Percentiles rank a stretch among this genome's conserved stretches.
phyloP scores from a whole-genome alignment of 345 rosid genomes.

The Camelina laxa region DNA sequence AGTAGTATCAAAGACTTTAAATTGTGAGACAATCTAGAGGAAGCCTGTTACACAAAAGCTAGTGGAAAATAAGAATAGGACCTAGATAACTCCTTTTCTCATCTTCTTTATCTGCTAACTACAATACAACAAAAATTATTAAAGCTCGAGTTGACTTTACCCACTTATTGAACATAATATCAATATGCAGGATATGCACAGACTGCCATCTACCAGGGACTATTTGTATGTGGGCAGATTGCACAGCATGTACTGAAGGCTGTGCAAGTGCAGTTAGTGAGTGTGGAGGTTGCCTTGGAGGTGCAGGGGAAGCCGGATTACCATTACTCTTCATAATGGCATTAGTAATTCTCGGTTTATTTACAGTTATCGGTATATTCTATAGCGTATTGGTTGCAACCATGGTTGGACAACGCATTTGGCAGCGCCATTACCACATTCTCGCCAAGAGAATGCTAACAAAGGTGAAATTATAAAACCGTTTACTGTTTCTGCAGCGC shows the following conservation, averaged over 20 bases:
- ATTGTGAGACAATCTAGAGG: slow-evolving; percentile 4
- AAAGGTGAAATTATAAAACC: slow-evolving; percentile 55
- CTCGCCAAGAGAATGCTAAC: slow-evolving; percentile 98
- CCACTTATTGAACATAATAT: not conserved
- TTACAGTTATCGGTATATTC: slow-evolving; percentile 93
- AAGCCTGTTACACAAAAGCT: slow-evolving; percentile 9
- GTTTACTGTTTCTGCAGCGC: not conserved
- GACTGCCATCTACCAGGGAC: slow-evolving; percentile 99
- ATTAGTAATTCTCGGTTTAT: slow-evolving; percentile 81
- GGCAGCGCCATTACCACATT: slow-evolving; percentile 99
- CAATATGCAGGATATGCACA: slow-evolving; percentile 79
- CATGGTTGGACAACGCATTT: slow-evolving; percentile 98
- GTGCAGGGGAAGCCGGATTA: slow-evolving; percentile 98
- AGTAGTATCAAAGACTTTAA: not conserved
- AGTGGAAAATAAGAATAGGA: not conserved
- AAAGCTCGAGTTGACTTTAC: slow-evolving; percentile 2
- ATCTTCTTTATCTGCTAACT: not conserved
- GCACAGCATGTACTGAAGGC: slow-evolving; percentile 95
- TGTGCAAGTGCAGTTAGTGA: slow-evolving; percentile 94
- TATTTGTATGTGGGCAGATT: slow-evolving; percentile 98
- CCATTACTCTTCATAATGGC: slow-evolving; percentile 87
- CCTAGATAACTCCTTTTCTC: not conserved
- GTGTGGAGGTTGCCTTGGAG: slow-evolving; percentile 98
- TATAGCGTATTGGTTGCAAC: slow-evolving; percentile 98
- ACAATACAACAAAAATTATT: slow-evolving; percentile 3